Evolutionary conservation across 2,329 filamentous ascomycete genomes (phyloP), one percentile per base, ranked within the genome.

Genomic region (Diaporthe destruens): DNA sequence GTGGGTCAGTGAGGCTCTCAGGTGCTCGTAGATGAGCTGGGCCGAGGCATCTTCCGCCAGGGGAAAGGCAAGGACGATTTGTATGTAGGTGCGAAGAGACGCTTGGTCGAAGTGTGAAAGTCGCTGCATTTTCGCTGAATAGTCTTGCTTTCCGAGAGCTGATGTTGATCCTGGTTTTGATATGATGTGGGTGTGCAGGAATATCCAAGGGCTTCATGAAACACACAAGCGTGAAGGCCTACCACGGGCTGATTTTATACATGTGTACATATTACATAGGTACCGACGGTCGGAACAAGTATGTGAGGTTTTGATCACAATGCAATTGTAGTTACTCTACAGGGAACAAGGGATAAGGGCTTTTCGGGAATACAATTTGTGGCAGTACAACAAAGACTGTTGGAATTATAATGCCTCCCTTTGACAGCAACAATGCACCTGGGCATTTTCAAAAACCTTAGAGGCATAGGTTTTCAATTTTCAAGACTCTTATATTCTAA

Each of bases 21-120:
- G 42, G 29, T 63, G 42, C 18, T 49, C 25, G 12, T 49, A 32
- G 42, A 63, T 49, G 6, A 7, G 3, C 18, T 29, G 12, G 25
- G 59, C 42, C 4, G 59, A 49, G 42, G 59, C 29, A 25, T 44
- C 9, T 2, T 8, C 9, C 12, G 25, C 6, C 18, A 63, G 59
- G 12, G 59, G 59, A 20, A 63, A 63, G 42, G 25, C 8, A 3
- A 63, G 59, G 12, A 23, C 59, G 29, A 63, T 34, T 49, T 63
- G 59, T 18, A 2, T 34, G 59, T 63, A 63, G 5, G 36, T 49
- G 8, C 59, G 59, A 18, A 34, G 39, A 18, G 59, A 63, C 42
- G 34, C 59, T 34, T 63, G 59, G 59, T 23, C 42, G 42, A 63
- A 63, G 2, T 49, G 42, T 20, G 59, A 63, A 0, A 63, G 29